These are phyloP conservation scores for Zarea fungicola DNA, from an alignment of 2,329 filamentous ascomycete species.

Conservation along the genomic window DNA sequence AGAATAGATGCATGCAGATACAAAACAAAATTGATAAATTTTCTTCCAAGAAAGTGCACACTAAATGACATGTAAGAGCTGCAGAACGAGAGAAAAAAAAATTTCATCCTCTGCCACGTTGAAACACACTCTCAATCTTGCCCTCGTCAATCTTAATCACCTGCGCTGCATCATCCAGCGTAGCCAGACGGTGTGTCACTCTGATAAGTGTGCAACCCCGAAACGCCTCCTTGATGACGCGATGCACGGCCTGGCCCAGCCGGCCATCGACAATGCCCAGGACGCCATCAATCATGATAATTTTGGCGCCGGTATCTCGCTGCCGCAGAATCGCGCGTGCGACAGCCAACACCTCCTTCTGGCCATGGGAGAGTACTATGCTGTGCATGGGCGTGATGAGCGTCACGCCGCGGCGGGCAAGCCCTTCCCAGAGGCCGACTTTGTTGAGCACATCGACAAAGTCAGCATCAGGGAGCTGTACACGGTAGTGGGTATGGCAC, in stretches of 20 bases:
- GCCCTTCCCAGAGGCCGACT: neutral
- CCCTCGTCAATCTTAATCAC: neutral
- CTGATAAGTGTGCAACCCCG: neutral
- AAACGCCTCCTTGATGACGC: neutral
- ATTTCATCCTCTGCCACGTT: neutral
- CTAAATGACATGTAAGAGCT: neutral
- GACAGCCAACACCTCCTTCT: neutral
- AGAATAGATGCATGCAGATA: slow-evolving; percentile 8
- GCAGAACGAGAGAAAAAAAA: neutral
- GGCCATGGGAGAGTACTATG: neutral
- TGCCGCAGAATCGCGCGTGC: neutral
- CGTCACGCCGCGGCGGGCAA: neutral
- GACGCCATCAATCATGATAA: neutral
- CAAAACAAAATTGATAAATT: neutral
- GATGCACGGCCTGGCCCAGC: neutral
- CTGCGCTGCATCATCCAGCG: neutral
- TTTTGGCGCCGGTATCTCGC: neutral
- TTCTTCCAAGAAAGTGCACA: neutral
- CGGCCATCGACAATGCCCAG: neutral
- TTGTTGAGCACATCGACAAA: neutral
- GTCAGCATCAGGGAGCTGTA: neutral
- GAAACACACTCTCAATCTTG: neutral
- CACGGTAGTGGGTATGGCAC: neutral
- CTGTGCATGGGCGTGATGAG: neutral
- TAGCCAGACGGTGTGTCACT: neutral